These are phyloP conservation scores for Cryptosporidium sp. DNA, from an alignment of 169 alveolate species.

Conservation along the genomic window DNA sequence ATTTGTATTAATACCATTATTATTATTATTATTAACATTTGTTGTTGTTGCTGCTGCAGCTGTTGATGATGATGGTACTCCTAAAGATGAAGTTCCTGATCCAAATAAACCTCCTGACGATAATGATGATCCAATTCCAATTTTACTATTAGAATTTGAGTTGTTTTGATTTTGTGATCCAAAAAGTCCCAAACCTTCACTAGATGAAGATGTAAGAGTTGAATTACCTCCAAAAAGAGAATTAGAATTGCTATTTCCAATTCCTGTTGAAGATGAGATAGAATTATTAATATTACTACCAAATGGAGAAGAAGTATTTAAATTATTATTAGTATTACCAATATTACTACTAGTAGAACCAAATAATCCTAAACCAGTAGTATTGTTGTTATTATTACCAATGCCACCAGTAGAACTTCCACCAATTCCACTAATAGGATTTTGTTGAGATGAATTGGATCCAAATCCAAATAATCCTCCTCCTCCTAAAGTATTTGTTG, in stretches of 20 bases:
- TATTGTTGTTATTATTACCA: not conserved
- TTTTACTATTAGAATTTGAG: not conserved
- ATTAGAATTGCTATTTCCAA: not conserved
- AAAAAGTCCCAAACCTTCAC: not conserved
- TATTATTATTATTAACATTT: too few relatives aligned
- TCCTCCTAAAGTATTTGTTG: slow-evolving; percentile 5
- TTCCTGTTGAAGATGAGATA: not conserved
- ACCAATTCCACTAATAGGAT: not conserved
- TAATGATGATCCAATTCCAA: not conserved
- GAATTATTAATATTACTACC: not conserved
- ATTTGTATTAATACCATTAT: too few relatives aligned
- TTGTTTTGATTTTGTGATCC: not conserved
- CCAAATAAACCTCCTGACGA: slow-evolving; percentile 23
- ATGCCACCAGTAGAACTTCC: not conserved
- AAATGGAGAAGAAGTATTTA: not conserved
- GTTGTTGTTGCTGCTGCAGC: too few relatives aligned
- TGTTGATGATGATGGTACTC: not conserved
- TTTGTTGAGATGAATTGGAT: not conserved
- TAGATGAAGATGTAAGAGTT: not conserved
- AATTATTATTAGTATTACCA: too few relatives aligned
- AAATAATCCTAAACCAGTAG: slow-evolving; percentile 24
- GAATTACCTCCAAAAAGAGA: not conserved
- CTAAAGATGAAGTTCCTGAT: slow-evolving; percentile 13
- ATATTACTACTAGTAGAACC: not conserved
- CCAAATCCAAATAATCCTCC: slow-evolving; percentile 5